Evolutionary conservation across 352 stramenopile genomes (phyloP).

Genomic region (Pythium inflatum): DNA sequence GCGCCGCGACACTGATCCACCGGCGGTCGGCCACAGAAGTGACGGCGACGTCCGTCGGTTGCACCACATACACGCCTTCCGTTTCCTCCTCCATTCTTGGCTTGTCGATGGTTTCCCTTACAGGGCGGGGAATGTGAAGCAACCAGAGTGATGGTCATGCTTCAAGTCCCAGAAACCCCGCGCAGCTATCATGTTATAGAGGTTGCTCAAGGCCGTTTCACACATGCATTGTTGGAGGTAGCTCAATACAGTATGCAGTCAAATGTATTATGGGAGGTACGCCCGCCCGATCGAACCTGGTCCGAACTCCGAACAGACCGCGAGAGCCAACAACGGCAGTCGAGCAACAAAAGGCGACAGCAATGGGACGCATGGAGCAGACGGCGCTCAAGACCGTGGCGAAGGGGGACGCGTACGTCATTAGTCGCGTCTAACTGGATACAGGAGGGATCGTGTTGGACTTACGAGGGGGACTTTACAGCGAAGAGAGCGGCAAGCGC

Average conservation of each 20-base stretch:
- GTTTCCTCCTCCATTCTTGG: constrained; percentile 13
- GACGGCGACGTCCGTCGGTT: constrained; percentile 1
- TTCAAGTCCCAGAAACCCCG: constrained; percentile 13
- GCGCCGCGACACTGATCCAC: constrained; percentile 63
- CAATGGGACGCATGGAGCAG: constrained; percentile 34
- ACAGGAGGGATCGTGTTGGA: too few relatives aligned
- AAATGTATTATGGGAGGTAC: constrained; percentile 15
- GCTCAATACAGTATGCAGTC: neutral
- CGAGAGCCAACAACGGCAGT: constrained; percentile 15
- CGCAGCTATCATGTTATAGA: constrained; percentile 15
- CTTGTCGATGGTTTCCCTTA: constrained; percentile 3
- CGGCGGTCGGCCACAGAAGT: neutral
- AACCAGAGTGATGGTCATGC: constrained; percentile 20
- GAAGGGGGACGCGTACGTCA: constrained; percentile 25
- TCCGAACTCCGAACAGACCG: neutral
- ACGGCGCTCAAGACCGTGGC: constrained; percentile 25
- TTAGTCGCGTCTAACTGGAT: neutral
- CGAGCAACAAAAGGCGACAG: neutral
- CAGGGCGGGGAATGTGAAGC: neutral
- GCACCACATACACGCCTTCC: constrained; percentile 24
- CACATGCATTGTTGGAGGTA: neutral
- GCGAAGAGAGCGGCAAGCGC: constrained; percentile 41
- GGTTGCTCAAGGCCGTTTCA: neutral
- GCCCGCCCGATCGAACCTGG: neutral
- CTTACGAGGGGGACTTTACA: constrained; percentile 1